Evolutionary conservation across 1,284 basidiomycete genomes (phyloP), one percentile per base, ranked within the genome.

Genomic region (Phylloporus sp.): DNA sequence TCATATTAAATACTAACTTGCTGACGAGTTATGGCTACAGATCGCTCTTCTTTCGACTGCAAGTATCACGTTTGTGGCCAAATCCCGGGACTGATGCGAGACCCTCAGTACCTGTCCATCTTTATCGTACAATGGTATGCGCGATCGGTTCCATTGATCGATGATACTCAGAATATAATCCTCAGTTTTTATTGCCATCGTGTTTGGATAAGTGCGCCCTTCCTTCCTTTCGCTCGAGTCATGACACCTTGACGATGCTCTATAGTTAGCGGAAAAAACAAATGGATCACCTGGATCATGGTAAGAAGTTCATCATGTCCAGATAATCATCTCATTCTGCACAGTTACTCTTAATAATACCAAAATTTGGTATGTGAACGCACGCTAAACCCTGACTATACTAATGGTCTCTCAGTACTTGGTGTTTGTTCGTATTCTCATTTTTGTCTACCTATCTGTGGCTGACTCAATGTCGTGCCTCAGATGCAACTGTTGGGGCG

Each of bases 161-260:
- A 2, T 40, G 28, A 15, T 15, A 39, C 18, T 3, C 10, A 10
- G 31, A 7, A 1, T 26, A 13, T 17, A 8, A 11, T 20, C n/a
- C 10, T 42, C 18, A 67, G 66, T 47, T 67, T 67, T 37, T 67
- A 67, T 24, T 67, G 56, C 18, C 66, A 68, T 39, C 63, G 61
- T 29, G 60, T 68, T 28, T 68, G 66, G 66, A 66, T 68, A 49
- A 68, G 66, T 68, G 26, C 2, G 66, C 28, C 13, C 20, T n/a
- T 6, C 6, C 7, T 29, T 3, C 6, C 8, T 7, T 5, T n/a
- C n/a, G n/a, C n/a, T n/a, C n/a, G 18, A 3, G 17, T 17, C 3
- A 18, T 39, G 13, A 31, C n/a, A 18, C 39, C 44, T 18, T 4
- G 22, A 52, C 34, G 4, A 24, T 22, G 0, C 20, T 2, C 4